These are phyloP conservation scores for Tylopilus sp. DNA, from an alignment of 768 basidiomycete species.

Conservation along the genomic window DNA sequence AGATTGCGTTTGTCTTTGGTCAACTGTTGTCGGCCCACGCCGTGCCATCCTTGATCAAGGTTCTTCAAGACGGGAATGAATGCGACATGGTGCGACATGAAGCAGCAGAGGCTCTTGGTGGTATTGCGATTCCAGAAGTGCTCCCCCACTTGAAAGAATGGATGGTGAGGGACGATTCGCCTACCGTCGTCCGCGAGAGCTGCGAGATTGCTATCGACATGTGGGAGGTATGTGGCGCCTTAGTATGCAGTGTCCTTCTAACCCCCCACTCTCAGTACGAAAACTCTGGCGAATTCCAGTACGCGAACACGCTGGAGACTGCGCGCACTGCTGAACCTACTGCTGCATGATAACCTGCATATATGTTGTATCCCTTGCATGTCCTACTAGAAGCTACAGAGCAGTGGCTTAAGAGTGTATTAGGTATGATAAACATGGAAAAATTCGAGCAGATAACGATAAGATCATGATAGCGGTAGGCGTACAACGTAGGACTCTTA, in stretches of 20 bases:
- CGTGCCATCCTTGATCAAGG: constrained; percentile 77
- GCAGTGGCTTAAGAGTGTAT: neutral
- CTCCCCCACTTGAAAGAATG: constrained; percentile 84
- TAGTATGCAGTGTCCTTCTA: neutral
- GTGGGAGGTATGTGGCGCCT: constrained; percentile 73
- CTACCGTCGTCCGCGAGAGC: constrained; percentile 89
- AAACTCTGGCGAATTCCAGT: constrained; percentile 79
- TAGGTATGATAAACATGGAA: neutral
- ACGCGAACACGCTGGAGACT: constrained; percentile 52
- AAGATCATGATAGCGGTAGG: neutral
- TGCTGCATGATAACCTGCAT: constrained; percentile 6
- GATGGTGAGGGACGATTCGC: constrained; percentile 73
- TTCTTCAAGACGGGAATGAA: constrained; percentile 70
- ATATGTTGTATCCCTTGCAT: neutral
- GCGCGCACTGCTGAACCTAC: constrained; percentile 7
- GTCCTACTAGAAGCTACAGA: neutral
- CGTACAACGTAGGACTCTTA: constrained; percentile 10
- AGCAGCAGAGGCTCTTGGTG: constrained; percentile 97
- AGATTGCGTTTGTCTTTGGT: constrained; percentile 97
- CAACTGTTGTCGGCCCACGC: constrained; percentile 88
- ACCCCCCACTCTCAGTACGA: constrained; percentile 51
- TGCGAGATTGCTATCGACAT: constrained; percentile 96
- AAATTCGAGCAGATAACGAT: neutral
- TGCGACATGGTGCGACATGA: constrained; percentile 98
- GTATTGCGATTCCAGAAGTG: constrained; percentile 91